Evolutionary conservation across 176 grass and related monocot genomes (phyloP).

Genomic region (Paspalum notatum): DNA sequence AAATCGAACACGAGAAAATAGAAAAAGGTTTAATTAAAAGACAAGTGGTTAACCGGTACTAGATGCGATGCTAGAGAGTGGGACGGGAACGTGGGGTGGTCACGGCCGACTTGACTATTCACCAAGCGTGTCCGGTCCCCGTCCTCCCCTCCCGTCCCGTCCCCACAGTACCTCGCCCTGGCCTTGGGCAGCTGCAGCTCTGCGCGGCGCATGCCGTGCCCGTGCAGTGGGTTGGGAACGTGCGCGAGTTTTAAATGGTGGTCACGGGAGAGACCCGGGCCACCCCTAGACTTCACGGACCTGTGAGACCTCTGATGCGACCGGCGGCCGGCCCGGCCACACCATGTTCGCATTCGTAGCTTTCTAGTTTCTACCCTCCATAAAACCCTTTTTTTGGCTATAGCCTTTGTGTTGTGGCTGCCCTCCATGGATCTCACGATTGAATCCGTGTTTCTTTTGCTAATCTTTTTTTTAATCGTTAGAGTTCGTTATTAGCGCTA

Average conservation of each 20-base stretch:
- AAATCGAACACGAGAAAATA: slow-evolving; percentile 14
- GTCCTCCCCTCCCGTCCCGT: too few species aligned
- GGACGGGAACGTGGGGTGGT: background rate
- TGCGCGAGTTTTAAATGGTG: slow-evolving; percentile 37
- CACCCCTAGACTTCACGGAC: background rate
- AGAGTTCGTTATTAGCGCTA: background rate
- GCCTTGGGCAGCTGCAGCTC: slow-evolving; percentile 15
- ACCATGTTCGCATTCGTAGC: slow-evolving; percentile 22
- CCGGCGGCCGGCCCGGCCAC: slow-evolving; percentile 15
- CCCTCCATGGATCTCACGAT: background rate
- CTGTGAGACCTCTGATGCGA: slow-evolving; percentile 13
- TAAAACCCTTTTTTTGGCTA: too few species aligned
- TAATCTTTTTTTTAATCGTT: background rate
- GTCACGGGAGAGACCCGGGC: background rate
- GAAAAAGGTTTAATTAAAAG: background rate
- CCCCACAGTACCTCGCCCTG: background rate
- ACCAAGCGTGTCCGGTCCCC: background rate
- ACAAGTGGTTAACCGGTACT: background rate
- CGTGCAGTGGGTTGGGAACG: slow-evolving; percentile 21
- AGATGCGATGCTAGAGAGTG: too few species aligned
- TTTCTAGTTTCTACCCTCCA: too few species aligned
- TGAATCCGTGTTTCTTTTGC: background rate
- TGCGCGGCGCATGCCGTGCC: background rate
- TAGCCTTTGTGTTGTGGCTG: background rate
- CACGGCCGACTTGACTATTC: slow-evolving; percentile 24